A percentile compares a stretch with the other conserved stretches of the same genome.
phyloP scores from a whole-genome alignment of 169 alveolate genomes.

The Eimeria tenella region DNA sequence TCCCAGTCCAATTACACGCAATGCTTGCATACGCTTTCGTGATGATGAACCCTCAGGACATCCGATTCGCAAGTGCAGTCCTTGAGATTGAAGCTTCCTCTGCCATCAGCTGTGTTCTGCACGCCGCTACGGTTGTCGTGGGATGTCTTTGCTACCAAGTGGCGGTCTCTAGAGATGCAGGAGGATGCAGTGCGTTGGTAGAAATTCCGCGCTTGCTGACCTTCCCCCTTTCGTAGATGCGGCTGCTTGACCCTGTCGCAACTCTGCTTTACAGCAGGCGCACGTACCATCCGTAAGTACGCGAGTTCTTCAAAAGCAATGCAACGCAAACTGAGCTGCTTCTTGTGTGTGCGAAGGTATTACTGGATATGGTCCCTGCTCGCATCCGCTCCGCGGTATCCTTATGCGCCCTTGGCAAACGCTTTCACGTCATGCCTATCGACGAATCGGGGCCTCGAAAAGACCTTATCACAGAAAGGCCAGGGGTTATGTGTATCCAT shows the following conservation, averaged over 20 bases:
- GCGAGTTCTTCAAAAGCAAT: not conserved
- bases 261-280: not conserved
- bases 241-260: not conserved
- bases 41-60: slow-evolving; percentile 7
- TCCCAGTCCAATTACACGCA: not conserved
- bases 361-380: slow-evolving; percentile 27
- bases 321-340: not conserved
- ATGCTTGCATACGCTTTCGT: not conserved
- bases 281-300: too few relatives aligned
- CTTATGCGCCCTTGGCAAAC: slow-evolving; percentile 39
- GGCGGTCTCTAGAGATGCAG: slow-evolving; percentile 68
- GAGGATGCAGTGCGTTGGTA: slow-evolving; percentile 59
- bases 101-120: slow-evolving; percentile 62
- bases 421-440: slow-evolving; percentile 20
- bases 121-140: slow-evolving; percentile 7
- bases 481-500: slow-evolving; percentile 45
- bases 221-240: not conserved
- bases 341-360: slow-evolving; percentile 33
- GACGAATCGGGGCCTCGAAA: not conserved
- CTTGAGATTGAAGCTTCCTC: slow-evolving; percentile 48
- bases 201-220: not conserved
- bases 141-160: slow-evolving; percentile 30
- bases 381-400: slow-evolving; percentile 58
- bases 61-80: slow-evolving; percentile 51
- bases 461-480: not conserved